phyloP scores from a whole-genome alignment of 2,329 filamentous ascomycete genomes.

The Fusarium aywerte region DNA sequence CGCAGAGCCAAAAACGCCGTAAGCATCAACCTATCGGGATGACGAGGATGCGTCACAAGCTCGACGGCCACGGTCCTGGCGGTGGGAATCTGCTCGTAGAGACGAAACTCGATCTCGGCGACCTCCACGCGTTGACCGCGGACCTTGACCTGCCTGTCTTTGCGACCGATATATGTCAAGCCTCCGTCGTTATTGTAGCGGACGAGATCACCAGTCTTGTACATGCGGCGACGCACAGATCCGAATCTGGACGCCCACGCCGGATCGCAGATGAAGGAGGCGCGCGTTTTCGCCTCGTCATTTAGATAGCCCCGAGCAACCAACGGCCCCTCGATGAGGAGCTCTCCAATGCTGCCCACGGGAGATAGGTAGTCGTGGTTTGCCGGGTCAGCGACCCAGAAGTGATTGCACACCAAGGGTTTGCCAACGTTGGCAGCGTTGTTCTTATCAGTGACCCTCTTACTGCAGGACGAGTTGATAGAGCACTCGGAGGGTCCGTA shows the following conservation, averaged over 20 bases:
- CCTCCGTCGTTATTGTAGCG: slow-evolving; percentile 47
- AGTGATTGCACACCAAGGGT: slow-evolving; percentile 8
- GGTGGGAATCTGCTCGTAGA: slow-evolving; percentile 23
- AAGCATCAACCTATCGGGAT: slow-evolving; percentile 8
- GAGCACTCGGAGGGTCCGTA: slow-evolving; percentile 7
- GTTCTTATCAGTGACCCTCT: slow-evolving; percentile 7
- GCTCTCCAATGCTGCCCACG: slow-evolving; percentile 8
- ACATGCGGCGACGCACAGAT: slow-evolving; percentile 17
- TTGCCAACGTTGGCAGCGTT: slow-evolving; percentile 12
- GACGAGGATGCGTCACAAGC: slow-evolving; percentile 8
- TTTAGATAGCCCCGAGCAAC: slow-evolving; percentile 10
- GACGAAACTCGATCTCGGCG: slow-evolving; percentile 34
- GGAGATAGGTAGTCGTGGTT: slow-evolving; percentile 7
- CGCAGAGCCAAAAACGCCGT: slow-evolving; percentile 6
- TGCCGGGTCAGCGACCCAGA: slow-evolving; percentile 5
- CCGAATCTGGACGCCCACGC: slow-evolving; percentile 12
- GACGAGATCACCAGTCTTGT: slow-evolving; percentile 37
- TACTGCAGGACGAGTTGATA: slow-evolving; percentile 10
- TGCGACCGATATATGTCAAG: slow-evolving; percentile 59
- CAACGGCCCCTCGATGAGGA: slow-evolving; percentile 8
- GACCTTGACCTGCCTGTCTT: slow-evolving; percentile 67
- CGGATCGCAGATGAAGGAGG: slow-evolving; percentile 46
- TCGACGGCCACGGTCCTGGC: slow-evolving; percentile 4
- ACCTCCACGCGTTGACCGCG: slow-evolving; percentile 65
- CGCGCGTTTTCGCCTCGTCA: slow-evolving; percentile 15